These are phyloP conservation scores for Trichoderma atroviride DNA, from an alignment of 2,329 filamentous ascomycete species.

Conservation along the genomic window DNA sequence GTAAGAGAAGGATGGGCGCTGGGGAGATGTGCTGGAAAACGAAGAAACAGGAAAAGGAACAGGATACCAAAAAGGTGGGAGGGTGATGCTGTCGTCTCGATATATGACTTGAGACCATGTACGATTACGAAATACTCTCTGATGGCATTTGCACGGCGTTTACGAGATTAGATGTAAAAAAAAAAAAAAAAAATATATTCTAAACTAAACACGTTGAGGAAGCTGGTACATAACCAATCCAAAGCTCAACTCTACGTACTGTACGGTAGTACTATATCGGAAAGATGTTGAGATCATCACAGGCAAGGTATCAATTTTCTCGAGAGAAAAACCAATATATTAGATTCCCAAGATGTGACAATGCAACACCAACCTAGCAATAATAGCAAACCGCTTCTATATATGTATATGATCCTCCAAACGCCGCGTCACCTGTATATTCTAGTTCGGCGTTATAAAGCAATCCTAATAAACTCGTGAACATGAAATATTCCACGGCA, in stretches of 20 bases:
- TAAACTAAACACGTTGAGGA: background rate
- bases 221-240: background rate
- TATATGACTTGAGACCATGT: conserved; percentile 38
- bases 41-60: background rate
- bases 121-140: conserved; percentile 37
- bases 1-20: conserved; percentile 36
- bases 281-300: background rate
- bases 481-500: background rate
- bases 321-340: background rate
- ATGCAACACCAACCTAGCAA: conserved; percentile 3
- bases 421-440: conserved; percentile 8
- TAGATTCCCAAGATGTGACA: conserved; percentile 1
- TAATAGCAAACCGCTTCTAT: background rate
- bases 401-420: conserved; percentile 4
- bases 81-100: conserved; percentile 22
- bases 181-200: background rate
- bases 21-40: background rate
- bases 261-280: no score
- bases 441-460: conserved; percentile 13
- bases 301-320: background rate
- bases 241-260: background rate
- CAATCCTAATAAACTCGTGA: background rate
- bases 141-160: conserved; percentile 43
- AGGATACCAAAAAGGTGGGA: background rate
- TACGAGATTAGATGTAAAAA: conserved; percentile 22